Base-by-base conservation (phyloP, 768 basidiomycete genomes). In the Pulveroboletus sp. region DNA sequence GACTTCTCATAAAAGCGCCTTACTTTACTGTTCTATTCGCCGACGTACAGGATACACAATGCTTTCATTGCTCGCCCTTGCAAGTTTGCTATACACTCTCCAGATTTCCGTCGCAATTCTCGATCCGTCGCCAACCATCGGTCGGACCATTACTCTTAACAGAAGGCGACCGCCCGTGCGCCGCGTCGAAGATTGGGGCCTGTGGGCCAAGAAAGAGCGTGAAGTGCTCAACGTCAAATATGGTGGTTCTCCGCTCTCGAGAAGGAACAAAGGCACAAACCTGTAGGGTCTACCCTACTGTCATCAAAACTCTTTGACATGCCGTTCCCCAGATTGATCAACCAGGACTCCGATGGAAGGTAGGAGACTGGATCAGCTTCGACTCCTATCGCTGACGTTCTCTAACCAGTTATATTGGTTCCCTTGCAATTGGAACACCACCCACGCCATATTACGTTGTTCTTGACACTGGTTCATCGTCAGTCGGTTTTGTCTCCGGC, bases 381-480 rank as follows among this genome's bases (percentile, higher is more conserved):
- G 2, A 54, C 60, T 14, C 44, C 41, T 27, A 7, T 15, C 27
- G 9, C 41, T 21, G 21, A 21, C 27, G 41, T 27, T 24, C 41
- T 45, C 32, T 41, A 28, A 14, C 41, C 58, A 87, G 84, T 63
- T 93, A 81, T 65, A 83, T 76, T 57, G 90, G 89, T 12, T 80
- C 86, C 0, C 58, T 94, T 42, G 83, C 85, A 0, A 74, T 93
- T 21, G 94, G 94, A 8, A 93, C 90, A 0, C 94, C 94, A 5
- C 77, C 90, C 0, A 76, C 79, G 26, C 75, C 86, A 6, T 94
- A 83, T 69, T 76, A 91, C 57, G 82, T 21, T 55, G 88, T 93
- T 31, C 76, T 97, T 18, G 95, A 97, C 68, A 95, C 95, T 0
- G 93, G 93, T 10, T 92, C 86, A 3, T 73, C 87, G 83, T 85